Conservation (phyloP, 2,329 filamentous ascomycete species). For the Thyridium curvatum region DNA sequence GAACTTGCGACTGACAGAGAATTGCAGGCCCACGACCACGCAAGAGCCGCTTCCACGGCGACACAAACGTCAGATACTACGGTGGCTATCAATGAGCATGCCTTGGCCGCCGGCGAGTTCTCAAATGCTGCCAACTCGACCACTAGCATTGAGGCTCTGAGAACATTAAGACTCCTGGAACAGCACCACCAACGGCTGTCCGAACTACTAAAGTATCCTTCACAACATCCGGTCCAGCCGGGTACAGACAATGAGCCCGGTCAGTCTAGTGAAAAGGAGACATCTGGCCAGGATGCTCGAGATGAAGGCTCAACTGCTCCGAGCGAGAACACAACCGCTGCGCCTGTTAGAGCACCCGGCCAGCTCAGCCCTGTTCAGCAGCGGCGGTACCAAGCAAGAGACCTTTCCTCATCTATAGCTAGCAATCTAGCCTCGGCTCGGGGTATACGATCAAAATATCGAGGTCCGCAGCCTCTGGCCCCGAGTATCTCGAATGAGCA, state of each 20-base stretch:
- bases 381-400: slow-evolving; percentile 34
- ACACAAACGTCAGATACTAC: slow-evolving; percentile 69
- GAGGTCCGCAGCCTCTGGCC: slow-evolving; percentile 57
- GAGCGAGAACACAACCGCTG: slow-evolving; percentile 2
- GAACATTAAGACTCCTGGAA: slow-evolving; percentile 80
- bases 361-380: slow-evolving; percentile 18
- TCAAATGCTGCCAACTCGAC: slow-evolving; percentile 73
- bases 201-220: slow-evolving; percentile 68
- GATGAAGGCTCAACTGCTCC: background rate
- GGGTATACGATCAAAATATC: slow-evolving; percentile 63
- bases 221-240: slow-evolving; percentile 40
- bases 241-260: slow-evolving; percentile 27
- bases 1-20: slow-evolving; percentile 3
- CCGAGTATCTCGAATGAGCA: slow-evolving; percentile 71
- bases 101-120: slow-evolving; percentile 83
- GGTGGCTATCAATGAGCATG: slow-evolving; percentile 81
- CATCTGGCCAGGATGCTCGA: slow-evolving; percentile 11
- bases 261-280: slow-evolving; percentile 29
- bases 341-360: slow-evolving; percentile 1
- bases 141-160: slow-evolving; percentile 63
- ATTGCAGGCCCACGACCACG: slow-evolving; percentile 76
- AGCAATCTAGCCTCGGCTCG: slow-evolving; percentile 82
- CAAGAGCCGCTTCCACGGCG: slow-evolving; percentile 73
- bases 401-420: slow-evolving; percentile 75
- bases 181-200: slow-evolving; percentile 82